Base-by-base conservation (phyloP, 1,284 basidiomycete genomes). In the Naganishia sp. region DNA sequence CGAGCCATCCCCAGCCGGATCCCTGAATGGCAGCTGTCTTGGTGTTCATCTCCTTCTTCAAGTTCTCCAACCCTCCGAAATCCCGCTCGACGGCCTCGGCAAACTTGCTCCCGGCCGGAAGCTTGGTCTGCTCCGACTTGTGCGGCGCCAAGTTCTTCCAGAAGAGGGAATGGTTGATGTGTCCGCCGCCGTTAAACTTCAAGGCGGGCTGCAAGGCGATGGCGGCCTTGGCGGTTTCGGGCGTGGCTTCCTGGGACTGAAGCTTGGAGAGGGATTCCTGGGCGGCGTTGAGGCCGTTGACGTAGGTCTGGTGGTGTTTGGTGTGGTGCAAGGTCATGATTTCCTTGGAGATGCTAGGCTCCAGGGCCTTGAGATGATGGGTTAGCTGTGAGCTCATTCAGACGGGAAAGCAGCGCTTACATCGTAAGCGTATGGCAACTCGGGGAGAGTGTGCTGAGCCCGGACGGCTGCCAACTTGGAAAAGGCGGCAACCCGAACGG, bases 1-100 rank as follows among this genome's bases (percentile, higher is more conserved):
- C 90, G 68, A 98, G 85, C 95, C 95, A 98, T 59, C 93, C 94
- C 96, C 95, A 99, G 23, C 95, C 96, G 70, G 90, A 94, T 54
- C 95, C 96, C 82, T 99, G 95, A 72, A 99, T 90, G 64, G 85
- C 92, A 53, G 90, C 90, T n/a, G 95, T 94, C 71, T 85, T 86
- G 33, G 92, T 79, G 81, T 94, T 97, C 79, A 98, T 86, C 71
- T 85, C 85, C 70, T 89, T 88, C 78, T 86, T 87, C 79, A 90
- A 82, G 70, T 81, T 82, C 64, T 89, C 88, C 66, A 97, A 81
- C 15, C 87, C 87, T 63, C 93, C 94, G 79, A 94, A 99, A 74
- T 90, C 88, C 66, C 85, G 83, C 72, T 89, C 84, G 78, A 99
- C 87, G 55, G 91, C 90, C 61, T 86, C 81, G 81, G 90, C 91